Evolutionary conservation across 805 yeast species (phyloP).

Genomic region (Wickerhamomyces alni): DNA sequence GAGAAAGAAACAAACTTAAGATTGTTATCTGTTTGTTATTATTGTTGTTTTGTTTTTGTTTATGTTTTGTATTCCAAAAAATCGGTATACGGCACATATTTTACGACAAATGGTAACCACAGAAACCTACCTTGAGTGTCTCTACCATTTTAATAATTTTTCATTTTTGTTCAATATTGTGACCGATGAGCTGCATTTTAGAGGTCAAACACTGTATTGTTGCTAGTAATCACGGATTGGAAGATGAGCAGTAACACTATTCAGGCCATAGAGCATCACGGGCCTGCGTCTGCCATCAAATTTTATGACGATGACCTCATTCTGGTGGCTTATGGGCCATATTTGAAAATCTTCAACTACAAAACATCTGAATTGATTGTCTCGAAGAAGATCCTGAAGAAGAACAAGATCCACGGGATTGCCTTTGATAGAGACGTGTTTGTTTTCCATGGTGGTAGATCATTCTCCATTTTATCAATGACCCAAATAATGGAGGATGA

Average conservation of each 20-base stretch:
- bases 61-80: too few relatives aligned
- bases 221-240: too few relatives aligned
- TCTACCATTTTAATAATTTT: not conserved
- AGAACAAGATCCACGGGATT: slow-evolving; percentile 83
- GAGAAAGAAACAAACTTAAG: too few relatives aligned
- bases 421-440: slow-evolving; percentile 30
- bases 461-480: slow-evolving; percentile 41
- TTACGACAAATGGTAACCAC: too few relatives aligned
- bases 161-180: not conserved
- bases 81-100: too few relatives aligned
- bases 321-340: slow-evolving; percentile 70
- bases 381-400: slow-evolving; percentile 45
- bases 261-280: slow-evolving; percentile 44
- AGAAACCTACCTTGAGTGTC: too few relatives aligned
- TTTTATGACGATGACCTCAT: slow-evolving; percentile 33
- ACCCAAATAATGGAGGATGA: slow-evolving; percentile 24
- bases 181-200: not conserved
- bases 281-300: slow-evolving; percentile 67
- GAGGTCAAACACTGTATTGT: too few relatives aligned
- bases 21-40: too few relatives aligned
- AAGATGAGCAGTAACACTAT: too few relatives aligned
- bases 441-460: slow-evolving; percentile 66
- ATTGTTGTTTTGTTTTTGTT: too few relatives aligned
- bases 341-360: slow-evolving; percentile 48
- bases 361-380: slow-evolving; percentile 30